A percentile compares a stretch with the other conserved stretches of the same genome.
Evolutionary conservation across 768 basidiomycete genomes (phyloP).

Genomic region (Rhizopogon roseolus): DNA sequence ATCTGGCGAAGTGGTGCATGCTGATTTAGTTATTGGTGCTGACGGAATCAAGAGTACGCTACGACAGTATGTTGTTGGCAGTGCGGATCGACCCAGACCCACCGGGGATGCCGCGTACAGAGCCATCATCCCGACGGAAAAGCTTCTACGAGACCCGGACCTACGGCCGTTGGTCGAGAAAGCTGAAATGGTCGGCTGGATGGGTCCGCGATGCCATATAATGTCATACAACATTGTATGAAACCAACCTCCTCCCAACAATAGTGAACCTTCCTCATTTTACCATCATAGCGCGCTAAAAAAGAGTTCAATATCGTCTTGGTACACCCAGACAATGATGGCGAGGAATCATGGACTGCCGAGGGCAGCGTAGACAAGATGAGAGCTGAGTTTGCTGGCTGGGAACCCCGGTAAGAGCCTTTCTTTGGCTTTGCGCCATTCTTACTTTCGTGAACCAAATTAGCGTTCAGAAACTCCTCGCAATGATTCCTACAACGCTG

Average conservation of each 20-base stretch:
- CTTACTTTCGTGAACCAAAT: conserved; percentile 2
- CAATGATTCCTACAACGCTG: conserved; percentile 37
- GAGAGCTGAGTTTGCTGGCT: conserved; percentile 40
- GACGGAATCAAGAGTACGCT: conserved; percentile 51
- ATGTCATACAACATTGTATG: conserved; percentile 42
- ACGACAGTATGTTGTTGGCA: conserved; percentile 45
- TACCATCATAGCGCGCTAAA: conserved; percentile 23
- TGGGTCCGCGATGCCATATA: conserved; percentile 46
- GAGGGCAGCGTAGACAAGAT: conserved; percentile 41
- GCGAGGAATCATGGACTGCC: conserved; percentile 41
- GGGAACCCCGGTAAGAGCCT: conserved; percentile 40
- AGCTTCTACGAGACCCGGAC: conserved; percentile 46
- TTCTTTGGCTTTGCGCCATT: neutral
- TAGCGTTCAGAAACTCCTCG: conserved; percentile 43
- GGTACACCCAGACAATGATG: conserved; percentile 33
- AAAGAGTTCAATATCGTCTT: conserved; percentile 44
- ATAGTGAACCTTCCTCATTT: neutral
- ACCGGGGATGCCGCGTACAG: conserved; percentile 67
- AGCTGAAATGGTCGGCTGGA: conserved; percentile 54
- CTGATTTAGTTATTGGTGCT: conserved; percentile 44
- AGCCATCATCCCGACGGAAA: conserved; percentile 41
- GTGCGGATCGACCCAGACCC: conserved; percentile 37
- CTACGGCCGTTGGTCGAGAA: conserved; percentile 45
- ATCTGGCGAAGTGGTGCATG: conserved; percentile 36
- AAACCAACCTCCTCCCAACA: neutral